phyloP scores from a whole-genome alignment of 352 stramenopile genomes.

The Phytophthora europaea region DNA sequence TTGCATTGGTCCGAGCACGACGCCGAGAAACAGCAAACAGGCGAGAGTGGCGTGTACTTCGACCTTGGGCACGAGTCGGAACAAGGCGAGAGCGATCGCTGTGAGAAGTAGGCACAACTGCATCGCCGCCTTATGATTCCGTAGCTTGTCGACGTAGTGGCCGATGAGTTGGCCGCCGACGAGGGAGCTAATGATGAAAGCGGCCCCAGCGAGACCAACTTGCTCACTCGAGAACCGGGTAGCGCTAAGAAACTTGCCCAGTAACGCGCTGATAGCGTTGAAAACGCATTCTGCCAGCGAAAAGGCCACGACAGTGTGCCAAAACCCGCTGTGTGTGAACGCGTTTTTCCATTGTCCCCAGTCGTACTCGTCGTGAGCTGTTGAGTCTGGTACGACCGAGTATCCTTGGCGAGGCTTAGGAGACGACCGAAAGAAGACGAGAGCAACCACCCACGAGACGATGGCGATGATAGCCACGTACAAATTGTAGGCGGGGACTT shows the following conservation, averaged over 20 bases:
- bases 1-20: conserved; percentile 67
- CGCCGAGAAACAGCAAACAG: conserved; percentile 59
- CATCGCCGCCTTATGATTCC: conserved; percentile 61
- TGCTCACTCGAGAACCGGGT: conserved; percentile 64
- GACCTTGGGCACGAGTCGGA: conserved; percentile 50
- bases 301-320: conserved; percentile 65
- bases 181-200: conserved; percentile 76
- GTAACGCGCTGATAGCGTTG: conserved; percentile 70
- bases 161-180: conserved; percentile 71
- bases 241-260: conserved; percentile 66
- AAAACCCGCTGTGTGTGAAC: conserved; percentile 69
- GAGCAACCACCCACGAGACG: conserved; percentile 28
- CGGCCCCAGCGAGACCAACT: conserved; percentile 67
- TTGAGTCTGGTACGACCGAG: background rate
- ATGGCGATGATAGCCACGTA: conserved; percentile 47
- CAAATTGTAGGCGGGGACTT: conserved; percentile 59
- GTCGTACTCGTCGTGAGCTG: conserved; percentile 62
- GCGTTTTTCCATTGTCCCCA: conserved; percentile 71
- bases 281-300: conserved; percentile 74
- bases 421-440: conserved; percentile 55
- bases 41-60: conserved; percentile 34
- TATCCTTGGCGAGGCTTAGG: conserved; percentile 50
- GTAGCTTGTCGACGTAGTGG: conserved; percentile 60
- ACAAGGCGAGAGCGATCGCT: conserved; percentile 38
- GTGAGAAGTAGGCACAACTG: conserved; percentile 62